Conservation (phyloP, 176 grass and related monocot species). For the Oryza rufipogon region DNA sequence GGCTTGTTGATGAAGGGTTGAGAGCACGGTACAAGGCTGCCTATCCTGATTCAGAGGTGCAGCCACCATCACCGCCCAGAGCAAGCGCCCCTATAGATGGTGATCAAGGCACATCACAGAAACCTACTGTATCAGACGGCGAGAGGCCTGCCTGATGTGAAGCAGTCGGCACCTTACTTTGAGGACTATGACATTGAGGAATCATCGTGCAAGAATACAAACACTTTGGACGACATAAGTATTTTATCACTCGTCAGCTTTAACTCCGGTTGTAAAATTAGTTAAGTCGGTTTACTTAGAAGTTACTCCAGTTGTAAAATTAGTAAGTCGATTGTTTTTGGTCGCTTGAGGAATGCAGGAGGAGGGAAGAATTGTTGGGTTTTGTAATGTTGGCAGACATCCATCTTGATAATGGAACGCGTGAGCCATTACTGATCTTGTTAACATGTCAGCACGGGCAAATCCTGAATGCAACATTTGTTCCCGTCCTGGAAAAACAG, state of each 20-base stretch:
- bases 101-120: slow-evolving; percentile 60
- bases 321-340: neutral
- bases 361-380: neutral
- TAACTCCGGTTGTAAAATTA: slow-evolving; percentile 31
- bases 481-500: too few species aligned
- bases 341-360: neutral
- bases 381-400: neutral
- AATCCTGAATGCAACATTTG: too few species aligned
- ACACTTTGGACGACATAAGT: slow-evolving; percentile 1
- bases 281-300: neutral
- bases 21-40: slow-evolving; percentile 96
- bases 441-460: neutral
- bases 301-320: neutral
- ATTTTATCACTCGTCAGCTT: neutral
- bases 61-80: slow-evolving; percentile 84
- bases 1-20: slow-evolving; percentile 94
- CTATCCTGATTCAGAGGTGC: slow-evolving; percentile 93
- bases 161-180: slow-evolving; percentile 1
- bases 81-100: slow-evolving; percentile 54
- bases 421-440: neutral
- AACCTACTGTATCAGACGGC: slow-evolving; percentile 38
- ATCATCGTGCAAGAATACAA: slow-evolving; percentile 22
- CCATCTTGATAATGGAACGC: neutral
- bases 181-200: neutral
- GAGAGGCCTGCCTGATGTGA: slow-evolving; percentile 54